Evolutionary conservation across 352 stramenopile genomes (phyloP).

Genomic region (Pseudoperonospora humuli): DNA sequence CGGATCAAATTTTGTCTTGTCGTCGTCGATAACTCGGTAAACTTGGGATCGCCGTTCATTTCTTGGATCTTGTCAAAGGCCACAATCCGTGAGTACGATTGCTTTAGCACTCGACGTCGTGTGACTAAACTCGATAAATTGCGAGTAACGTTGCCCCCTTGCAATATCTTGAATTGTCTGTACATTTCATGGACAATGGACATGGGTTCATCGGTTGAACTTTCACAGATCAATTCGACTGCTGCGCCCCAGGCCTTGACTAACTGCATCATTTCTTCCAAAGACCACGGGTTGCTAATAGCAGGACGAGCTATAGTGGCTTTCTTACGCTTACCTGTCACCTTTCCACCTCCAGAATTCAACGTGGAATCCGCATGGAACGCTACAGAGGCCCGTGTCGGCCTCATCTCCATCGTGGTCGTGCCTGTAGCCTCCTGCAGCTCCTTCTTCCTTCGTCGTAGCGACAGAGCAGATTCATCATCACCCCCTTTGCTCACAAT

Average conservation of each 20-base stretch:
- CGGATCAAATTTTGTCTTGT: conserved; percentile 18
- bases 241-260: conserved; percentile 24
- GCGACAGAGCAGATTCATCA: neutral
- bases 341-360: neutral
- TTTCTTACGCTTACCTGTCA: conserved; percentile 7
- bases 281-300: conserved; percentile 19
- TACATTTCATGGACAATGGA: conserved; percentile 29
- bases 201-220: conserved; percentile 6
- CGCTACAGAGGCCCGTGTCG: neutral
- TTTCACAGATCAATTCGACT: conserved; percentile 13
- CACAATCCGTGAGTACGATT: conserved; percentile 20
- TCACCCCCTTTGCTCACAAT: conserved; percentile 20
- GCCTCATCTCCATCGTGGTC: conserved; percentile 6
- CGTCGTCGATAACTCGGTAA: conserved; percentile 10
- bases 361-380: neutral
- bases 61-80: conserved; percentile 30
- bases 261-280: conserved; percentile 21
- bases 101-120: conserved; percentile 24
- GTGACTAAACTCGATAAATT: conserved; percentile 24
- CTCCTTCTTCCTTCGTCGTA: conserved; percentile 8
- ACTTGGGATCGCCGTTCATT: conserved; percentile 22
- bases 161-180: conserved; percentile 19
- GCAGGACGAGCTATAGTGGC: neutral
- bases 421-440: neutral
- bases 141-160: conserved; percentile 10